phyloP scores from a whole-genome alignment of 257 asterid species.

The Solanum piurae region DNA sequence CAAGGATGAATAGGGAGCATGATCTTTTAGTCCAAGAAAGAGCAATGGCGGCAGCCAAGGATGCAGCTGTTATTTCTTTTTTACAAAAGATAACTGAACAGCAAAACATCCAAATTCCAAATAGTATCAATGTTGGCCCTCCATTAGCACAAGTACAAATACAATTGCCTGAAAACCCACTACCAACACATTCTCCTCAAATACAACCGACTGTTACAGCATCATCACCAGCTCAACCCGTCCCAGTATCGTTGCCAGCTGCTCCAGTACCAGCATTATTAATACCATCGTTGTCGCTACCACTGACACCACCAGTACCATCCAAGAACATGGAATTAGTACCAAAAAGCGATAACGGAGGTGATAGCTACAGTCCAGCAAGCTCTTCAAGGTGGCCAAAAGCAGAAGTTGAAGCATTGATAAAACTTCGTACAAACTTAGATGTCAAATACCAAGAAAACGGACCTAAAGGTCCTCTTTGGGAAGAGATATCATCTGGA shows the following conservation, averaged over 20 bases:
- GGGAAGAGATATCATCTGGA: conserved; percentile 83
- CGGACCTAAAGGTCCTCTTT: conserved; percentile 86
- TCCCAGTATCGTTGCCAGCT: not conserved
- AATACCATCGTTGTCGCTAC: not conserved
- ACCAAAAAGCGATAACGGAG: conserved; percentile 19
- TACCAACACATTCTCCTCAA: not conserved
- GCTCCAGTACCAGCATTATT: not conserved
- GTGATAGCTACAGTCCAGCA: conserved; percentile 20
- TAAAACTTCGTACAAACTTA: conserved; percentile 49
- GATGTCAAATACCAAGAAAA: conserved; percentile 75
- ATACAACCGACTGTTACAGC: not conserved
- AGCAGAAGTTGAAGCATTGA: conserved; percentile 73
- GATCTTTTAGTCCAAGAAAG: conserved; percentile 77
- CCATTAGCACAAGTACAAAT: conserved; percentile 5
- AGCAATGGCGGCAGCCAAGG: conserved; percentile 66
- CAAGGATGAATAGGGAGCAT: conserved; percentile 59
- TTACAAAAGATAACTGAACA: conserved; percentile 53
- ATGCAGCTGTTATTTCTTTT: conserved; percentile 63
- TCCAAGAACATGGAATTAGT: conserved; percentile 2
- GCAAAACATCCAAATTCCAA: conserved; percentile 24
- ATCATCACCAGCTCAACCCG: not conserved
- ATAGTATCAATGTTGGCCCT: not conserved
- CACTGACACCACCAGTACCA: not conserved
- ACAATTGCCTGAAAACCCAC: conserved; percentile 10
- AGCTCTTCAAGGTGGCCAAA: conserved; percentile 91